Conservation (phyloP, 352 stramenopile genomes). For the Hyaloperonospora brassicae region DNA sequence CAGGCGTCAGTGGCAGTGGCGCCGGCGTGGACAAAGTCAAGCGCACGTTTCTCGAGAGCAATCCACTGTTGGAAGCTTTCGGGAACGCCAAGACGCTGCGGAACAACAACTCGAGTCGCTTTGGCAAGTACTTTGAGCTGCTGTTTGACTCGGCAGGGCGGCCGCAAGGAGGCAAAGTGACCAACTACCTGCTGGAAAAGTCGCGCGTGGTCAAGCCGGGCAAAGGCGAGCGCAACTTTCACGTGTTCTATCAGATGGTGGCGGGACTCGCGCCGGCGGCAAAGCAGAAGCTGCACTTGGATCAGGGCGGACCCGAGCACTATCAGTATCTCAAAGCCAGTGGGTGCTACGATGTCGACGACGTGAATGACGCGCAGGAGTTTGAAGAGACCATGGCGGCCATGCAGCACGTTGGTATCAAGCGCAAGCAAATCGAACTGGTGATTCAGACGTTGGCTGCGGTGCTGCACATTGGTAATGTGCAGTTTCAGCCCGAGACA, state of each 20-base stretch:
- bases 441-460: constrained; percentile 77
- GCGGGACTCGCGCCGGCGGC: constrained; percentile 52
- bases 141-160: constrained; percentile 85
- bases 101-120: constrained; percentile 93
- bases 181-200: constrained; percentile 91
- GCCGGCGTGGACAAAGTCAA: constrained; percentile 84
- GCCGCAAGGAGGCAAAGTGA: constrained; percentile 82
- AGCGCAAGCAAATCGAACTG: constrained; percentile 84
- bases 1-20: constrained; percentile 66
- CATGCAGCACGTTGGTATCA: constrained; percentile 86
- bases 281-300: constrained; percentile 63
- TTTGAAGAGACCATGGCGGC: constrained; percentile 82
- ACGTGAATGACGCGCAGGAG: constrained; percentile 86
- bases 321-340: constrained; percentile 87
- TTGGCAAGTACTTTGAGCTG: constrained; percentile 94
- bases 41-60: constrained; percentile 89
- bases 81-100: constrained; percentile 93
- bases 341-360: constrained; percentile 86
- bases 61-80: constrained; percentile 94
- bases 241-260: constrained; percentile 93
- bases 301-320: constrained; percentile 47
- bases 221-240: constrained; percentile 89
- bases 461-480: constrained; percentile 74
- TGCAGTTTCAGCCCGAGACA: constrained; percentile 50
- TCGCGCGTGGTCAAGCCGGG: constrained; percentile 80